These are phyloP conservation scores for Lentinula sp. DNA, from an alignment of 768 basidiomycete species.

Conservation along the genomic window DNA sequence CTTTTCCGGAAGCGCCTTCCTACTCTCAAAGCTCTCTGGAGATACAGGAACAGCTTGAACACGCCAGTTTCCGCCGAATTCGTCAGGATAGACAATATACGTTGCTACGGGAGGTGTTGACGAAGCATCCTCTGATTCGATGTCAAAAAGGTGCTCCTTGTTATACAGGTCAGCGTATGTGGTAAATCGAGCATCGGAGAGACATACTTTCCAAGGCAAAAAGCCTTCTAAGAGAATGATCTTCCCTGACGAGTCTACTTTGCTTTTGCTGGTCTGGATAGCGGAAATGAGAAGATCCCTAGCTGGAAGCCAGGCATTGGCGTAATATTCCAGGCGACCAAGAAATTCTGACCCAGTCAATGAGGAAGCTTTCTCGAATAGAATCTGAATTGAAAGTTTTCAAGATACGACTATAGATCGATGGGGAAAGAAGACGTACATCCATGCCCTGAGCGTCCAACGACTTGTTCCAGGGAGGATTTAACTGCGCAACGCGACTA, in stretches of 20 bases:
- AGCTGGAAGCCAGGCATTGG: conserved; percentile 89
- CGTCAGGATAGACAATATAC: conserved; percentile 90
- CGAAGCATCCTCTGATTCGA: conserved; percentile 54
- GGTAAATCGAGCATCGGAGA: conserved; percentile 10
- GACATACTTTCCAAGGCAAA: conserved; percentile 80
- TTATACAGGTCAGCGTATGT: neutral
- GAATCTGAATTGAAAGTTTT: conserved; percentile 36
- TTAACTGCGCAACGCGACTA: conserved; percentile 75
- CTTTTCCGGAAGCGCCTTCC: conserved; percentile 86
- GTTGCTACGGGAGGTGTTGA: conserved; percentile 50
- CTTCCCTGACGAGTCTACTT: conserved; percentile 64
- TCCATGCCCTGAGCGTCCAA: conserved; percentile 62
- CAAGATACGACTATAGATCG: neutral
- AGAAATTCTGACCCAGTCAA: conserved; percentile 86
- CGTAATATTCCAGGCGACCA: conserved; percentile 72
- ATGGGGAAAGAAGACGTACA: conserved; percentile 37
- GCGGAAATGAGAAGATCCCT: conserved; percentile 65
- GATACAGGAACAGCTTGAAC: conserved; percentile 86
- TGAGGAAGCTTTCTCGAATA: conserved; percentile 73
- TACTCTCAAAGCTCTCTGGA: conserved; percentile 81
- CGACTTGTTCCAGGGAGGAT: conserved; percentile 89
- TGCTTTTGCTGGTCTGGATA: conserved; percentile 48
- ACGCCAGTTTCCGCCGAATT: conserved; percentile 72
- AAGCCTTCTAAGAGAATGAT: conserved; percentile 78
- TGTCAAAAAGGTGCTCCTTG: conserved; percentile 86